Percentiles rank a stretch among this genome's conserved stretches.
phyloP scores from a whole-genome alignment of 441 rosid genomes.

The Croton laevigatus region DNA sequence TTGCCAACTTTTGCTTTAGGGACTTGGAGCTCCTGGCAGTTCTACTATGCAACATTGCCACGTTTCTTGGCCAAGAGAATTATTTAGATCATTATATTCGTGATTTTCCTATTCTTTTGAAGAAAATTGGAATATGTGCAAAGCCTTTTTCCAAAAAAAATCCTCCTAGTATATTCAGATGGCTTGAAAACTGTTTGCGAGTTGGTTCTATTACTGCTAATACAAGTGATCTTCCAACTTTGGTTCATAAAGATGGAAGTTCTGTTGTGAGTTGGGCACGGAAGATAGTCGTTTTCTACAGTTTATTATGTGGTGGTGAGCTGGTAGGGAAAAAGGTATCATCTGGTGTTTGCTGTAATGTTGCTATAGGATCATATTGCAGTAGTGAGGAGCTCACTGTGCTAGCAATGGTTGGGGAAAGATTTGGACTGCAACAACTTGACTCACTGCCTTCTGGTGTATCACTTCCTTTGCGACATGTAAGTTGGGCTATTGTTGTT shows the following conservation, averaged over 20 bases:
- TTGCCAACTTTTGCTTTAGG: constrained; percentile 44
- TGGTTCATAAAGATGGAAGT: constrained; percentile 68
- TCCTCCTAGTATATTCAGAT: constrained; percentile 83
- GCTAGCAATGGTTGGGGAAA: constrained; percentile 98
- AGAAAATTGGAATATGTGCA: constrained; percentile 36
- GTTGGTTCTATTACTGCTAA: constrained; percentile 59
- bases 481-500: constrained; percentile 38
- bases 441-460: constrained; percentile 88
- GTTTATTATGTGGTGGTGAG: constrained; percentile 79
- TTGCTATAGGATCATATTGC: constrained; percentile 73
- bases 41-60: constrained; percentile 68
- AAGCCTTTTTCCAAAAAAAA: constrained; percentile 43
- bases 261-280: constrained; percentile 77
- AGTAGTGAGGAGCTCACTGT: constrained; percentile 77
- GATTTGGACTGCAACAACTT: constrained; percentile 86
- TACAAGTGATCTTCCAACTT: constrained; percentile 64
- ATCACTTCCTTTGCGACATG: constrained; percentile 97
- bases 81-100: constrained; percentile 90
- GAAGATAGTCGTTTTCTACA: constrained; percentile 82
- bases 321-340: constrained; percentile 61
- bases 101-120: constrained; percentile 78
- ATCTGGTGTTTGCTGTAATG: constrained; percentile 75
- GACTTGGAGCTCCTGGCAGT: constrained; percentile 81
- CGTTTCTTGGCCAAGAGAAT: constrained; percentile 70
- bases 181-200: constrained; percentile 85